phyloP scores from a whole-genome alignment of 192 early-diverging fungal genomes.

The Dispira simplex region DNA sequence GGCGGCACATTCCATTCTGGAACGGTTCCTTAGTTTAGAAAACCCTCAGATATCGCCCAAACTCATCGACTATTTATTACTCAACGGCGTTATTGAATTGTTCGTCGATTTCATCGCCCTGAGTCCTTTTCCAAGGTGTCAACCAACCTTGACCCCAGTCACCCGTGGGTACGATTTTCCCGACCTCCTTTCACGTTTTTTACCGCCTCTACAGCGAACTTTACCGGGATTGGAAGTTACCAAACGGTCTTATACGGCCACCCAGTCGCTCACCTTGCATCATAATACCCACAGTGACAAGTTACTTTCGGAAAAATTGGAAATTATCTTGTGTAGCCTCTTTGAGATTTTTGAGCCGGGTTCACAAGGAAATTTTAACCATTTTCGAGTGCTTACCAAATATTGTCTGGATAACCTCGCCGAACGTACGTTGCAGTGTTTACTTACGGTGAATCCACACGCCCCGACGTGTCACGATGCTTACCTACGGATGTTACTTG shows the following conservation, averaged over 20 bases:
- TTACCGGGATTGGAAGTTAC: neutral
- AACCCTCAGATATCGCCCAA: conserved; percentile 9
- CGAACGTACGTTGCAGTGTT: conserved; percentile 7
- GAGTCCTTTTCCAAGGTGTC: neutral
- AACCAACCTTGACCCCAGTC: neutral
- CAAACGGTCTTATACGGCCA: neutral
- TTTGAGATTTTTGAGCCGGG: conserved; percentile 4
- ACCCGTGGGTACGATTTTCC: neutral
- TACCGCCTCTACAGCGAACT: neutral
- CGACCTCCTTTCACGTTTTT: neutral
- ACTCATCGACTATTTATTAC: conserved; percentile 1
- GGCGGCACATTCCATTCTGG: neutral
- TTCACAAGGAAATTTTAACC: conserved; percentile 4
- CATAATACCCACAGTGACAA: neutral
- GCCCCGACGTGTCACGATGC: no score
- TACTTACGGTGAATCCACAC: neutral
- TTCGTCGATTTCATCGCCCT: conserved; percentile 8
- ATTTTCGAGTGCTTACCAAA: conserved; percentile 2
- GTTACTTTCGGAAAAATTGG: neutral
- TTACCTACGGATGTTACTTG: no score
- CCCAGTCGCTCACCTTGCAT: neutral
- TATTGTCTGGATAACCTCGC: conserved; percentile 3
- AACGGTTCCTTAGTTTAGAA: conserved; percentile 1
- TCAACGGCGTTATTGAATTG: neutral
- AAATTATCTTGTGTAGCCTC: neutral